Conservation (phyloP, 768 basidiomycete species). For the Nevesoporus exiguus region DNA sequence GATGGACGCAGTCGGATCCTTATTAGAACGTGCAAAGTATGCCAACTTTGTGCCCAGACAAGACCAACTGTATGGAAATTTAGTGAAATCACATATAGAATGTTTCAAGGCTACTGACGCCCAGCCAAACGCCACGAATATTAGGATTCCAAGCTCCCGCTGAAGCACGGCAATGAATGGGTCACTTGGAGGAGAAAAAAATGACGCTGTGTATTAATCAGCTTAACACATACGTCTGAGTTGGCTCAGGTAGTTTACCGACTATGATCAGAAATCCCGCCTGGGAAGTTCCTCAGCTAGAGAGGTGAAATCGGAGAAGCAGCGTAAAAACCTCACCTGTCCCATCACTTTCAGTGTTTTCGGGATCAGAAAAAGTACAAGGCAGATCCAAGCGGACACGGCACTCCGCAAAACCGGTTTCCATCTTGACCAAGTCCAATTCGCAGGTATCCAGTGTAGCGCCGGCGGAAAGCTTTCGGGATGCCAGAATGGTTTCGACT, state of each 20-base stretch:
- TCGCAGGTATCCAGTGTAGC: constrained; percentile 55
- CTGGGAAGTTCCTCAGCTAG: constrained; percentile 32
- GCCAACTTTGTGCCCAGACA: constrained; percentile 65
- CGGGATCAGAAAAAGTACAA: constrained; percentile 58
- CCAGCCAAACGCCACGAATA: constrained; percentile 51
- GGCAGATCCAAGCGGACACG: constrained; percentile 56
- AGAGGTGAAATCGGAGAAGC: background rate
- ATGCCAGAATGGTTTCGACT: background rate
- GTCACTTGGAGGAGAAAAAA: constrained; percentile 65
- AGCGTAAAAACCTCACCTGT: constrained; percentile 37
- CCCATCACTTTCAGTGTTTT: constrained; percentile 48
- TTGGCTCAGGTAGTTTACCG: constrained; percentile 33
- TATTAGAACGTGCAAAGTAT: constrained; percentile 48
- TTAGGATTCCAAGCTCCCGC: constrained; percentile 54
- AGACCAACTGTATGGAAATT: constrained; percentile 46
- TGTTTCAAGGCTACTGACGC: constrained; percentile 43
- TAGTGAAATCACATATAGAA: background rate
- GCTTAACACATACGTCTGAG: background rate
- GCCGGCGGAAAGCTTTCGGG: constrained; percentile 25
- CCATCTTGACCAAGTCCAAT: constrained; percentile 54
- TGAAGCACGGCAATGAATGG: constrained; percentile 68
- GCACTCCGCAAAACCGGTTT: constrained; percentile 65
- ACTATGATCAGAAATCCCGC: constrained; percentile 64
- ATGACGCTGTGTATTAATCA: constrained; percentile 40
- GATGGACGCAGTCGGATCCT: constrained; percentile 37